A percentile compares a stretch with the other conserved stretches of the same genome.
phyloP scores from a whole-genome alignment of 2,329 filamentous ascomycete genomes.

The Botryotinia convoluta region DNA sequence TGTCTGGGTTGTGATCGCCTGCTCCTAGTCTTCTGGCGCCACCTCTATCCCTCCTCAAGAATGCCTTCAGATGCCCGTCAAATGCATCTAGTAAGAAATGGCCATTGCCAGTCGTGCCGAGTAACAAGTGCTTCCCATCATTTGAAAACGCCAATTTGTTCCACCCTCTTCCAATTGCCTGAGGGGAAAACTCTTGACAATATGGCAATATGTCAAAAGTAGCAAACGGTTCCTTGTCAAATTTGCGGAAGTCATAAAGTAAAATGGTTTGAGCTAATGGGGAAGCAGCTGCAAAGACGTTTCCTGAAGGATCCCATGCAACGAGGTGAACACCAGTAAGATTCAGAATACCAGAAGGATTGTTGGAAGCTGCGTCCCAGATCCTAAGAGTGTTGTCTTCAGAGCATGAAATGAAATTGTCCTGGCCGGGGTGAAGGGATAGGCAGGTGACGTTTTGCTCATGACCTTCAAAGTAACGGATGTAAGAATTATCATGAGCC shows the following conservation, averaged over 20 bases:
- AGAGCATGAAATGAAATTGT: conserved; percentile 89
- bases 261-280: conserved; percentile 76
- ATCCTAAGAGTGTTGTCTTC: conserved; percentile 87
- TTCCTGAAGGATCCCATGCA: conserved; percentile 88
- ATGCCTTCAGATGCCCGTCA: conserved; percentile 74
- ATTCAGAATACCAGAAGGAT: conserved; percentile 75
- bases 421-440: conserved; percentile 77
- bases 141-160: conserved; percentile 94
- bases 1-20: conserved; percentile 46
- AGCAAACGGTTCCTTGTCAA: conserved; percentile 84
- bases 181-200: conserved; percentile 52
- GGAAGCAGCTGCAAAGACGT: conserved; percentile 85
- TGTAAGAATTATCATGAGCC: conserved; percentile 93
- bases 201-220: conserved; percentile 69
- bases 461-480: conserved; percentile 94
- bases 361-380: conserved; percentile 77
- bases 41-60: conserved; percentile 59
- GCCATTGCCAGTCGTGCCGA: conserved; percentile 79
- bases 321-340: conserved; percentile 78
- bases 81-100: conserved; percentile 96
- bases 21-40: conserved; percentile 52
- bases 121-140: conserved; percentile 81
- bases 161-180: conserved; percentile 64
- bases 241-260: conserved; percentile 91
- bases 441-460: conserved; percentile 80